Percentiles rank a stretch among this genome's conserved stretches.
Evolutionary conservation across 345 rosid species (phyloP).

Genomic region (Brassica incana): DNA sequence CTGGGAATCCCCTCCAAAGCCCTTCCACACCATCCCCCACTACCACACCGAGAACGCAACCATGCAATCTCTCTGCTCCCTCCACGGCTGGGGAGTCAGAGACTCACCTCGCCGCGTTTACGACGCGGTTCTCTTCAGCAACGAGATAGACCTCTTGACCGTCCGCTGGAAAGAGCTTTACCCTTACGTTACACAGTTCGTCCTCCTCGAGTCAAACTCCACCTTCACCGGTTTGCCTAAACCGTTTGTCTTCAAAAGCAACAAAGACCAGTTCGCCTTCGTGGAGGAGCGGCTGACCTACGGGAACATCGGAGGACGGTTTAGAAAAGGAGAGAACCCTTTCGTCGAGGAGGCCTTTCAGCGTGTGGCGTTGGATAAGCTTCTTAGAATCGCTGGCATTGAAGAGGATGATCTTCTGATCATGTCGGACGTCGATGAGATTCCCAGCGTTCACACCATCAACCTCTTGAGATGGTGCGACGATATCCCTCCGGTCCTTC

Average conservation of each 20-base stretch:
- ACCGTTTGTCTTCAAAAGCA: slow-evolving; percentile 56
- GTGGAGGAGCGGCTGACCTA: slow-evolving; percentile 75
- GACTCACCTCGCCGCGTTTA: slow-evolving; percentile 75
- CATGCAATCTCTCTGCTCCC: slow-evolving; percentile 64
- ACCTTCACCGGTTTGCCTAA: slow-evolving; percentile 77
- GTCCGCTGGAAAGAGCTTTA: slow-evolving; percentile 88
- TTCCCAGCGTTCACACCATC: slow-evolving; percentile 90
- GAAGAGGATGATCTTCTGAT: slow-evolving; percentile 91
- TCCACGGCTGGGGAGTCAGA: slow-evolving; percentile 86
- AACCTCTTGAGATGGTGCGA: slow-evolving; percentile 93
- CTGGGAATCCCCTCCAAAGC: slow-evolving; percentile 41
- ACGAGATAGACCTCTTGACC: slow-evolving; percentile 66
- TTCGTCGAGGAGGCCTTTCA: slow-evolving; percentile 92
- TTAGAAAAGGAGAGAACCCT: slow-evolving; percentile 82
- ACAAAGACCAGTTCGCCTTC: slow-evolving; percentile 58
- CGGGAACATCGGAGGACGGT: slow-evolving; percentile 77
- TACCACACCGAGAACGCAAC: slow-evolving; percentile 59
- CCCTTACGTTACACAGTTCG: slow-evolving; percentile 79
- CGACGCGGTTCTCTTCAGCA: slow-evolving; percentile 83
- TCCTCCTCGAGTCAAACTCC: slow-evolving; percentile 85
- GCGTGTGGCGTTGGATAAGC: slow-evolving; percentile 73
- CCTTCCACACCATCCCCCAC: slow-evolving; percentile 32
- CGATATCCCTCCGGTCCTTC: slow-evolving; percentile 70
- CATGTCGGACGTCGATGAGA: slow-evolving; percentile 97
- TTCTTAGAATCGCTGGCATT: slow-evolving; percentile 73